Base-by-base conservation (phyloP, 2,329 filamentous ascomycete genomes). In the Ceratocystiopsis minuta region DNA sequence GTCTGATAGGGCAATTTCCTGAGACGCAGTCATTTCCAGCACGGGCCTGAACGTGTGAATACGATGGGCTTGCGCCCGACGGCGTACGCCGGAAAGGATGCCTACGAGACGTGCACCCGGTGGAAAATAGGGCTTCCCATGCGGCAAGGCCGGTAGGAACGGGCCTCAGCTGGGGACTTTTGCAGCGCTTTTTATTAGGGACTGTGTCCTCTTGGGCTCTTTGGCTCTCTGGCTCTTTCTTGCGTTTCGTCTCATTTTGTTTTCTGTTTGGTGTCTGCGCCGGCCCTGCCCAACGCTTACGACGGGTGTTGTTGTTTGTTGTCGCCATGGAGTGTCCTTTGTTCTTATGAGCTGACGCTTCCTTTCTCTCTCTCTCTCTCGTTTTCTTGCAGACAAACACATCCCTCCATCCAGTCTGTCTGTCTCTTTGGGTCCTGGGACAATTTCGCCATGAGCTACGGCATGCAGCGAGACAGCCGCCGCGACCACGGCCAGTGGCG, bases 361-460 rank as follows among this genome's bases (percentile, higher is more conserved):
- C 18, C 34, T 16, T 18, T 31, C 18, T n/a, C 10, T 37, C 12
- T 17, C 36, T 43, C 28, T 15, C n/a, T n/a, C n/a, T n/a, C n/a
- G n/a, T n/a, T n/a, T n/a, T n/a, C n/a, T 36, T 16, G 15, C 55
- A 79, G 75, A 54, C 67, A 72, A 61, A 76, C 75, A 42, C 58
- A 69, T 50, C 67, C 70, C 48, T 67, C 71, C 40, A 68, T 76
- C 48, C 67, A 69, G 48, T 79, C 78, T 37, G 82, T 95, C 50
- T 76, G 82, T 54, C 70, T 95, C 37, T 68, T 90, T 52, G 88
- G 88, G 48, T 94, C 86, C 48, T 96, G 88, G 88, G 87, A 95
- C 64, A 94, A 94, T 64, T 95, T 95, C 61, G 67, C 70, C 46
- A 75, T 71, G 54, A 66, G 75, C 39, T 88, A 94, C 65, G 66